Evolutionary conservation across 805 yeast genomes (phyloP).

Genomic region (Kurtzmaniella cleridarum): DNA sequence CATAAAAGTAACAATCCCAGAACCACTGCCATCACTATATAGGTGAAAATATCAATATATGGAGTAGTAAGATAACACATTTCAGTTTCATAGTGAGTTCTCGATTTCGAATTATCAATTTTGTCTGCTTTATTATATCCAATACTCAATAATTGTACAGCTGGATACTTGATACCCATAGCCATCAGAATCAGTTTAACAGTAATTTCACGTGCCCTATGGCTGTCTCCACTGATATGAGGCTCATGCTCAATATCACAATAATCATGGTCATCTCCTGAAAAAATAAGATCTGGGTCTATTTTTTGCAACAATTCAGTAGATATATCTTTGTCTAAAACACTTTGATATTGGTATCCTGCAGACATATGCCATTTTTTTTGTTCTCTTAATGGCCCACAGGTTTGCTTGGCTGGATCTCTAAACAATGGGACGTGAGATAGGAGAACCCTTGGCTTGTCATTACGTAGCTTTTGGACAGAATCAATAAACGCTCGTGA

Average conservation of each 20-base stretch:
- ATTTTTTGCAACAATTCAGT: conserved; percentile 51
- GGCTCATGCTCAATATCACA: conserved; percentile 65
- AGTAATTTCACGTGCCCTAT: conserved; percentile 26
- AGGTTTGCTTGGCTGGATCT: conserved; percentile 48
- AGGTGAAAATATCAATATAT: conserved; percentile 34
- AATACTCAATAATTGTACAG: conserved; percentile 34
- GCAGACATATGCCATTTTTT: conserved; percentile 46
- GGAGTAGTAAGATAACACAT: conserved; percentile 45
- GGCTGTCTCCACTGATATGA: conserved; percentile 1
- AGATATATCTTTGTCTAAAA: conserved; percentile 55
- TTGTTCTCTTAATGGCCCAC: conserved; percentile 80
- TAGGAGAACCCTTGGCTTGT: conserved; percentile 59
- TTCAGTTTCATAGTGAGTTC: conserved; percentile 25
- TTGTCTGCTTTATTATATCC: conserved; percentile 2
- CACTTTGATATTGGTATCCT: conserved; percentile 89
- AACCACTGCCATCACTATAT: conserved; percentile 30
- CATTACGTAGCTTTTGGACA: conserved; percentile 7
- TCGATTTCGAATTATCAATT: conserved; percentile 4
- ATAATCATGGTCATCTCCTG: conserved; percentile 97
- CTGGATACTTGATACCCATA: conserved; percentile 36
- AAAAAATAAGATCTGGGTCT: conserved; percentile 64
- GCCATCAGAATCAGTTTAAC: conserved; percentile 38
- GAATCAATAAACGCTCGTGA: conserved; percentile 50
- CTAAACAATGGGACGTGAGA: conserved; percentile 87
- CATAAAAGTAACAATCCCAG: conserved; percentile 23